Conservation (phyloP, 2,329 filamentous ascomycete species). For the Myriosclerotinia scirpicola region DNA sequence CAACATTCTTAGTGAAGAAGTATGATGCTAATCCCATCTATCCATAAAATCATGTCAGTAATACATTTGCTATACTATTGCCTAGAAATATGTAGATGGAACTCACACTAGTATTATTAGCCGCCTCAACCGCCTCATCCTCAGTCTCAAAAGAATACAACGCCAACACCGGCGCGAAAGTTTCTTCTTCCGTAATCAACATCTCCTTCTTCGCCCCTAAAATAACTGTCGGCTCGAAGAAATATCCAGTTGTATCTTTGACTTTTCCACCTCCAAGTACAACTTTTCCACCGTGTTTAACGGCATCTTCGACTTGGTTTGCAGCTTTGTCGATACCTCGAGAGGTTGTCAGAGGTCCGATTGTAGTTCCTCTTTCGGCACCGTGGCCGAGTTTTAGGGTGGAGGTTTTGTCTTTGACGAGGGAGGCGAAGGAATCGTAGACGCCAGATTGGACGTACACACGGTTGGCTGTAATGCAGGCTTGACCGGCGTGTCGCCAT, state of each 20-base stretch:
- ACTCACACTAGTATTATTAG: constrained; percentile 54
- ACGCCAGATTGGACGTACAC: constrained; percentile 64
- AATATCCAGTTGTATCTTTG: constrained; percentile 56
- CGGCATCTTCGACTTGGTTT: constrained; percentile 63
- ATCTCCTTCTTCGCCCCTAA: constrained; percentile 58
- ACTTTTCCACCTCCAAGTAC: constrained; percentile 60
- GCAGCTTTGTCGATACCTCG: constrained; percentile 56
- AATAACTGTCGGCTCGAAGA: constrained; percentile 68
- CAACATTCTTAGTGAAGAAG: constrained; percentile 66
- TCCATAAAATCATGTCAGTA: constrained; percentile 19
- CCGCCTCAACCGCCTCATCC: constrained; percentile 58
- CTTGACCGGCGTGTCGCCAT: constrained; percentile 62
- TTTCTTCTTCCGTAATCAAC: constrained; percentile 59
- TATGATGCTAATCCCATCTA: constrained; percentile 65
- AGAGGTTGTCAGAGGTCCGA: constrained; percentile 60
- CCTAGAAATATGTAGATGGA: not conserved
- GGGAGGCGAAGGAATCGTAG: constrained; percentile 59
- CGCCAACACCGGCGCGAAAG: constrained; percentile 63
- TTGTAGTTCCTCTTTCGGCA: constrained; percentile 54
- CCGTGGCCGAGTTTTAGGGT: constrained; percentile 63
- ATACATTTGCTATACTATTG: not conserved
- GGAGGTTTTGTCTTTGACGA: constrained; percentile 53
- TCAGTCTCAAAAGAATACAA: constrained; percentile 66
- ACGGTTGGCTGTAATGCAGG: constrained; percentile 64
- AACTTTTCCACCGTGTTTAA: constrained; percentile 61